Conservation (phyloP, 2,329 filamentous ascomycete genomes). For the Talaromyces albobiverticillius region DNA sequence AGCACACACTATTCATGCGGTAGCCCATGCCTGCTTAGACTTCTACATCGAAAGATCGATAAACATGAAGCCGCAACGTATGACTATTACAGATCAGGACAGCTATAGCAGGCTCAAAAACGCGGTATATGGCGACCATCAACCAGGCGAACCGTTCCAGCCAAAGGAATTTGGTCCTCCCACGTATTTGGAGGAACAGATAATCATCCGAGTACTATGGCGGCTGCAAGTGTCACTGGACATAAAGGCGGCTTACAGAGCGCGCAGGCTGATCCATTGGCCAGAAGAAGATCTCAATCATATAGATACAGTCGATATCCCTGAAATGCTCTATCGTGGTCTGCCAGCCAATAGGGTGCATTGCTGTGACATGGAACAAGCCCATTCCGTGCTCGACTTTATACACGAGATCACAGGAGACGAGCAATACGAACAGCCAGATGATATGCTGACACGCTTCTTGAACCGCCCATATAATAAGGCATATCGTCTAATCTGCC, state of each 20-base stretch:
- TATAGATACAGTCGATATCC: not conserved
- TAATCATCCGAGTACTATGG: not conserved
- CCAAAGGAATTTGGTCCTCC: not conserved
- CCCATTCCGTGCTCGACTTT: too few relatives aligned
- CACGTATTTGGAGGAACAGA: not conserved
- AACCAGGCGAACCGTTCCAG: not conserved
- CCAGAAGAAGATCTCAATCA: not conserved
- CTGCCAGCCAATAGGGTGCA: too few relatives aligned
- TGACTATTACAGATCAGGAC: too few relatives aligned
- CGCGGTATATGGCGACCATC: too few relatives aligned
- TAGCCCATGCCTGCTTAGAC: slow-evolving; percentile 7
- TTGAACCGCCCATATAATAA: not conserved
- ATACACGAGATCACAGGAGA: too few relatives aligned
- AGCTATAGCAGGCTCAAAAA: too few relatives aligned
- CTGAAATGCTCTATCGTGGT: too few relatives aligned
- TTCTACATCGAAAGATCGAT: not conserved
- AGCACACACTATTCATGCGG: not conserved
- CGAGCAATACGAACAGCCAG: too few relatives aligned
- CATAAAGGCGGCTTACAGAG: not conserved
- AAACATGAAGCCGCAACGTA: not conserved
- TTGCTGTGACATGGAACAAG: too few relatives aligned
- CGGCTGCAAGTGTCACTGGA: not conserved
- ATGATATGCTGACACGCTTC: too few relatives aligned
- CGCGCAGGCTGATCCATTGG: not conserved
- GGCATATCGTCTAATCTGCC: not conserved